phyloP scores from a whole-genome alignment of 345 rosid species.

The Euclidium syriacum region DNA sequence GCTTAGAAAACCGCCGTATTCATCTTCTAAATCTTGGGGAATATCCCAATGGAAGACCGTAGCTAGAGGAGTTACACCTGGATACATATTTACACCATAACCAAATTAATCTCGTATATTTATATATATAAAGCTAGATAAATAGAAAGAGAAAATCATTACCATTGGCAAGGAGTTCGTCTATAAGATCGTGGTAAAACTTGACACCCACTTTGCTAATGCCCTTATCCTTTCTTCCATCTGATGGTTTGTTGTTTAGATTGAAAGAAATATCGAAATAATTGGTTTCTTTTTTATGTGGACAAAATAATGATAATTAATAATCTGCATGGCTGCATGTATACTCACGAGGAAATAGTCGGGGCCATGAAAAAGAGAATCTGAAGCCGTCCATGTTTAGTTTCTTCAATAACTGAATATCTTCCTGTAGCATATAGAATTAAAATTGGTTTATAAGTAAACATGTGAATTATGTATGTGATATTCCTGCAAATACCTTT shows the following conservation, averaged over 20 bases:
- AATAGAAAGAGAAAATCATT: neutral
- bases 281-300: too few relatives aligned
- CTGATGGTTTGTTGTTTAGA: neutral
- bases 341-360: slow-evolving; percentile 35
- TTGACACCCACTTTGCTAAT: slow-evolving; percentile 33
- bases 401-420: slow-evolving; percentile 22
- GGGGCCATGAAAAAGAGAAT: slow-evolving; percentile 44
- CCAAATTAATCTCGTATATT: too few relatives aligned
- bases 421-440: slow-evolving; percentile 19
- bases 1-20: slow-evolving; percentile 19
- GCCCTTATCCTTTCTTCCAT: slow-evolving; percentile 34
- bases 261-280: neutral
- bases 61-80: slow-evolving; percentile 17
- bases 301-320: too few relatives aligned
- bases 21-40: slow-evolving; percentile 22
- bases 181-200: slow-evolving; percentile 43
- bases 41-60: slow-evolving; percentile 28
- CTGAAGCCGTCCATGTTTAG: slow-evolving; percentile 34
- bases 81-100: too few relatives aligned
- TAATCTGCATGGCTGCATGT: neutral
- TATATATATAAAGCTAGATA: too few relatives aligned
- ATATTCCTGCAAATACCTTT: too few relatives aligned
- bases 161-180: slow-evolving; percentile 36
- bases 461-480: too few relatives aligned
- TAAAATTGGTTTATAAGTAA: neutral